phyloP scores from a whole-genome alignment of 176 grass and related monocot species.

The maize (Zea mays) region DNA sequence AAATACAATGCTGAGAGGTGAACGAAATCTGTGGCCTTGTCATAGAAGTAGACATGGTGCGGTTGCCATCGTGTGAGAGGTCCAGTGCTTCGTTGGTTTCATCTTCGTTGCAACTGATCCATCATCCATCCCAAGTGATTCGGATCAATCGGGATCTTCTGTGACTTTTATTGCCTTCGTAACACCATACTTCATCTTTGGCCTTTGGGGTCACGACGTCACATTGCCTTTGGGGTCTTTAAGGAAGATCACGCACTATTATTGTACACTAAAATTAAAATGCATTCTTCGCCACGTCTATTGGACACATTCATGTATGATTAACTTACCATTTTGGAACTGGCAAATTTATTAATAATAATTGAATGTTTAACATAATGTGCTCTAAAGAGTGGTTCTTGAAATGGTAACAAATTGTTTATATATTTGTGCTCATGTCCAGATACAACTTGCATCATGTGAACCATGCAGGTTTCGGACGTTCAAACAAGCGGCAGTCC shows the following conservation, averaged over 20 bases:
- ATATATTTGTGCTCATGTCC: neutral
- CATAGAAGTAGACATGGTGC: neutral
- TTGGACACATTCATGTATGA: neutral
- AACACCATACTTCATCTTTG: neutral
- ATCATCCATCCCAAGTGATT: neutral
- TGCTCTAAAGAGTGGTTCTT: neutral
- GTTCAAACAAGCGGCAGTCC: slow-evolving; percentile 43
- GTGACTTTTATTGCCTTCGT: neutral
- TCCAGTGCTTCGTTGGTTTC: neutral
- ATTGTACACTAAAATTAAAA: neutral
- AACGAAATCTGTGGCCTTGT: neutral
- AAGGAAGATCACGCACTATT: neutral
- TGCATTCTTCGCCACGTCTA: neutral
- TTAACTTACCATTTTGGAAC: neutral
- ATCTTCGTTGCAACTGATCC: neutral
- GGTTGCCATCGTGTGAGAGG: neutral
- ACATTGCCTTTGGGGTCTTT: neutral
- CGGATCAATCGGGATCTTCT: neutral
- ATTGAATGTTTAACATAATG: neutral
- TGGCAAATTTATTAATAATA: neutral
- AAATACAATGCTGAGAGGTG: neutral
- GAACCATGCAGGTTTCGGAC: slow-evolving; percentile 59
- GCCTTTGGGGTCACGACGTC: neutral
- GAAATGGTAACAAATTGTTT: neutral
- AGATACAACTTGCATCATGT: neutral